phyloP scores from a whole-genome alignment of 2,329 filamentous ascomycete genomes.

The Aspergillus arachidicola region DNA sequence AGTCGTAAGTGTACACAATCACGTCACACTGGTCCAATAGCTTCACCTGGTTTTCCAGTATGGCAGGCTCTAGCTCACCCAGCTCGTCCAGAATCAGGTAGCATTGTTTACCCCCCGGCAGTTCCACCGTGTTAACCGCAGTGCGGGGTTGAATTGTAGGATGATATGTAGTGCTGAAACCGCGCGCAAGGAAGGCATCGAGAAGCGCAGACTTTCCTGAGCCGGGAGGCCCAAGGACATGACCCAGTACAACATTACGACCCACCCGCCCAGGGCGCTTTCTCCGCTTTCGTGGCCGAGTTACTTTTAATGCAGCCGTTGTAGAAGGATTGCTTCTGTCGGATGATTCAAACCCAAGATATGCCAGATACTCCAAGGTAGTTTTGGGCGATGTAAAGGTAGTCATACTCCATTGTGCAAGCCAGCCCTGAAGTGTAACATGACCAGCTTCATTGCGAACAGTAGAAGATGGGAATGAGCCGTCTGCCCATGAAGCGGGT shows the following conservation, averaged over 20 bases:
- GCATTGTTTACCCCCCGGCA: slow-evolving; percentile 93
- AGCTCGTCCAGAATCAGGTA: slow-evolving; percentile 96
- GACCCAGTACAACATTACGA: slow-evolving; percentile 91
- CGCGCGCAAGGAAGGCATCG: slow-evolving; percentile 86
- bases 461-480: slow-evolving; percentile 87
- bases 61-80: slow-evolving; percentile 90
- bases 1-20: slow-evolving; percentile 94
- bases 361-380: slow-evolving; percentile 92
- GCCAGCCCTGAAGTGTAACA: slow-evolving; percentile 95
- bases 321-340: slow-evolving; percentile 73
- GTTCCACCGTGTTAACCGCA: slow-evolving; percentile 93
- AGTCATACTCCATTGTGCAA: slow-evolving; percentile 99
- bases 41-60: slow-evolving; percentile 87
- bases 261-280: slow-evolving; percentile 82
- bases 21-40: slow-evolving; percentile 86
- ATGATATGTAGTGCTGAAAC: slow-evolving; percentile 80
- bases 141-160: slow-evolving; percentile 94
- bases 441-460: slow-evolving; percentile 94
- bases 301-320: slow-evolving; percentile 85
- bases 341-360: slow-evolving; percentile 86
- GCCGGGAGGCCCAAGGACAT: slow-evolving; percentile 80
- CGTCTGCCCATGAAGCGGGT: slow-evolving; percentile 83
- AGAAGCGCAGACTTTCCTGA: slow-evolving; percentile 91
- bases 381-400: slow-evolving; percentile 95
- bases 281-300: slow-evolving; percentile 84